Evolutionary conservation across 805 yeast species (phyloP), one percentile per base, ranked within the genome.

Genomic region (Nakazawaea ishiwadae): DNA sequence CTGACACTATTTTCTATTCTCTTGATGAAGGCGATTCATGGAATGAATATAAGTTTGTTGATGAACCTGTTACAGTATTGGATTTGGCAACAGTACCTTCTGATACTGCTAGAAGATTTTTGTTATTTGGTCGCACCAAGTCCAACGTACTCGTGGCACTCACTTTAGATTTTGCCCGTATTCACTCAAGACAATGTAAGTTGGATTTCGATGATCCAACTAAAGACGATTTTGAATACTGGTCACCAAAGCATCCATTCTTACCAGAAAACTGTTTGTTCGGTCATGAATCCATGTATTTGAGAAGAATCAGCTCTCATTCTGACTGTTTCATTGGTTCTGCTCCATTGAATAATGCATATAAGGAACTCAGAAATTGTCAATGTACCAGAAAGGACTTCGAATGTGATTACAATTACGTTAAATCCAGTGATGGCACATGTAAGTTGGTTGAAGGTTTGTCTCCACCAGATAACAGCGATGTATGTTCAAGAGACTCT

Each of bases 321-420:
- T 47, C 63, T 14, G 76, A 80, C 48, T 91, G 96, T 62, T 84
- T 79, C 54, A 81, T 87, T 47, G 82, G 82, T 11, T 75, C 75
- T 40, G 77, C 80, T 3, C 78, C 83, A 35, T 66, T 85, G 31
- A 57, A 65, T 20, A 66, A 74, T 21, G 89, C 85, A 1, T 75
- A 69, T 54, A 72, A 70, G 48, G 66, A 73, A 10, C 57, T 73
- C 9, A 68, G 77, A 45, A 81, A 85, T 58, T 93, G 99, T 65
- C 57, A 82, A 1, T 93, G 99, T 65, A 72, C 93, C 0, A 75
- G 96, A 60, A 73, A 75, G 39, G 99, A 91, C 55, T 93, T 68
- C 55, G 99, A 93, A 61, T 93, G 99, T 72, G 99, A 93, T 59
- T 87, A 80, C 66, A 90, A 90, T 62, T 90, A 70, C 59, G 75